Conservation (phyloP, 2,329 filamentous ascomycete species). For the Drechslerella dactyloides region DNA sequence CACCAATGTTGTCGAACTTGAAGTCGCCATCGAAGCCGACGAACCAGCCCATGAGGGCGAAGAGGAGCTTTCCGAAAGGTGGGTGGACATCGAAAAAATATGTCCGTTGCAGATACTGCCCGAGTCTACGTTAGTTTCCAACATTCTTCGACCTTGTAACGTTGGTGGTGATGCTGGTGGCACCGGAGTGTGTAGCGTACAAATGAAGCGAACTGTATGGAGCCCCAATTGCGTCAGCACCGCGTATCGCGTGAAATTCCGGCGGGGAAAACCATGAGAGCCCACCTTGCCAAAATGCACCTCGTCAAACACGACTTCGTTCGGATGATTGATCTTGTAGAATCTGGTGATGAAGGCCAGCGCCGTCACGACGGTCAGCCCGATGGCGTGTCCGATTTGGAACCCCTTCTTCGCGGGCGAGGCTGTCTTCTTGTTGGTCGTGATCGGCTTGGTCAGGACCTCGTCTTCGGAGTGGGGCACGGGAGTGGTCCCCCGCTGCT, state of each 20-base stretch:
- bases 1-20: constrained; percentile 98
- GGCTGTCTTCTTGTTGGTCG: constrained; percentile 24
- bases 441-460: constrained; percentile 31
- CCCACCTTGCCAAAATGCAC: constrained; percentile 98
- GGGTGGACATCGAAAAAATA: constrained; percentile 99
- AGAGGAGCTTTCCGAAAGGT: constrained; percentile 96
- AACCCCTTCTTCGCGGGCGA: constrained; percentile 45
- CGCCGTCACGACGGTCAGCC: constrained; percentile 75
- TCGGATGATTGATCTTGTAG: constrained; percentile 92
- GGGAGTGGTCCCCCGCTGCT: constrained; percentile 49
- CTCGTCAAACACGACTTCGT: constrained; percentile 98
- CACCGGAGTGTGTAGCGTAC: constrained; percentile 41
- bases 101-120: constrained; percentile 87
- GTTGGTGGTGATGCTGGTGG: too few relatives aligned
- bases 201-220: constrained; percentile 71
- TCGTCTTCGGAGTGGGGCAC: constrained; percentile 51
- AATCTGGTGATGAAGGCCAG: constrained; percentile 91
- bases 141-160: constrained; percentile 1
- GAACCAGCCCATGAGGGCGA: constrained; percentile 95
- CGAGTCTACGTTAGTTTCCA: constrained; percentile 61
- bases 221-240: not conserved
- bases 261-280: constrained; percentile 18
- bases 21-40: constrained; percentile 97
- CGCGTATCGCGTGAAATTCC: constrained; percentile 29
- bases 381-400: constrained; percentile 82